Conservation (phyloP, 2,329 filamentous ascomycete species). For the Calonectria pteridis region DNA sequence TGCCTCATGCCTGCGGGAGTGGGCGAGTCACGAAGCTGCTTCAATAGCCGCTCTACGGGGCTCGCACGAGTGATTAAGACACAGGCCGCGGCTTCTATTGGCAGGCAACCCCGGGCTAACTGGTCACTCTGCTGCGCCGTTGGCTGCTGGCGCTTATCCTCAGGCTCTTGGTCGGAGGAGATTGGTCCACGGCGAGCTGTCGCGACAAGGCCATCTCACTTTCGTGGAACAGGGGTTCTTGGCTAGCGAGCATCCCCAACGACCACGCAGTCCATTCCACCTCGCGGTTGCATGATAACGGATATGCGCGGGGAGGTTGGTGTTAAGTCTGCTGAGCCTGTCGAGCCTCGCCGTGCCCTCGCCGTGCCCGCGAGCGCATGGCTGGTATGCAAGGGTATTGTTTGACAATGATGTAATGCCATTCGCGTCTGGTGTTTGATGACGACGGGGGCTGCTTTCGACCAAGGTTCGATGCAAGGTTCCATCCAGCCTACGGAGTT, state of each 20-base stretch:
- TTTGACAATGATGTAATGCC: conserved; percentile 18
- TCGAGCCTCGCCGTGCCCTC: not conserved
- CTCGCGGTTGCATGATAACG: not conserved
- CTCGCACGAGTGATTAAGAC: conserved; percentile 1
- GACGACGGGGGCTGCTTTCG: conserved; percentile 5
- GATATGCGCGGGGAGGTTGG: conserved; percentile 1
- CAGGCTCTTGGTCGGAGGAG: not conserved
- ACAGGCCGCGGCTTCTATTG: conserved; percentile 3
- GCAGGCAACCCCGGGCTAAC: not conserved
- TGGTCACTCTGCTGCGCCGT: conserved; percentile 5
- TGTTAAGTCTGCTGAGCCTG: not conserved
- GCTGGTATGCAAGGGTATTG: conserved; percentile 5
- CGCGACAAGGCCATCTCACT: conserved; percentile 2
- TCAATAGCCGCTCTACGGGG: conserved; percentile 3
- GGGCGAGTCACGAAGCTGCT: not conserved
- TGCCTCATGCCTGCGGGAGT: not conserved
- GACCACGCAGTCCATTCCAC: not conserved
- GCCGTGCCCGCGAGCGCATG: not conserved
- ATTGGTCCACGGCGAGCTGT: not conserved
- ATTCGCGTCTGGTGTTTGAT: not conserved
- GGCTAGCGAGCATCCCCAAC: not conserved
- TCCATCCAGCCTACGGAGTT: conserved; percentile 8
- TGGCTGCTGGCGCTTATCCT: conserved; percentile 10
- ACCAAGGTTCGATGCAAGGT: conserved; percentile 13
- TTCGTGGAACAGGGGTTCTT: conserved; percentile 1